Conservation (phyloP, 108 stramenopile genomes). For the Craspedostauros australis region DNA sequence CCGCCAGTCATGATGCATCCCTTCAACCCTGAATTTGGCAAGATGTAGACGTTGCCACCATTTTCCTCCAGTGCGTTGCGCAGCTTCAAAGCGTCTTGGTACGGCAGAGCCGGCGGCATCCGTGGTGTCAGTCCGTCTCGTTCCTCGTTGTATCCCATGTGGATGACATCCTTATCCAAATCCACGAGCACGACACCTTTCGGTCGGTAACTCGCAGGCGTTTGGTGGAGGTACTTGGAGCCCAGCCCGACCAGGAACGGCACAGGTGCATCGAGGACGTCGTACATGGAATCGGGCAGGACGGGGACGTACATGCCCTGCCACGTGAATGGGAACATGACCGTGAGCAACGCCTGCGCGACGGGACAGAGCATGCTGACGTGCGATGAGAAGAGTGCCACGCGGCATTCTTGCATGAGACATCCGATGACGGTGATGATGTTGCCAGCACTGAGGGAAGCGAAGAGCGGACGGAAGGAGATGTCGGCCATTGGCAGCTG, state of each 20-base stretch:
- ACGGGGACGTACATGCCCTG: constrained; percentile 69
- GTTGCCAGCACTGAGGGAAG: constrained; percentile 55
- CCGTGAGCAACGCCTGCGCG: constrained; percentile 72
- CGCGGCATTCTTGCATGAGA: constrained; percentile 66
- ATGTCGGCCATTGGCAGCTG: constrained; percentile 75
- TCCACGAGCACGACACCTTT: constrained; percentile 69
- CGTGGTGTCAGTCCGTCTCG: neutral
- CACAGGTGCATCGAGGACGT: constrained; percentile 84
- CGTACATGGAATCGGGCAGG: constrained; percentile 72
- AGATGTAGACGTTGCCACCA: constrained; percentile 40
- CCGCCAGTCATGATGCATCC: constrained; percentile 40
- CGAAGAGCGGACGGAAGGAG: constrained; percentile 82
- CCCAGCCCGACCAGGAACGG: constrained; percentile 82
- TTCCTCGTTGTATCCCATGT: constrained; percentile 59
- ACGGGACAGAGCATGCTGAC: constrained; percentile 62
- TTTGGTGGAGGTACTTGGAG: constrained; percentile 42
- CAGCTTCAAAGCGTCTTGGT: constrained; percentile 57
- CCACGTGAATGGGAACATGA: constrained; percentile 89
- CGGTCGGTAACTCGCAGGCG: constrained; percentile 32
- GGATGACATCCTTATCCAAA: constrained; percentile 67
- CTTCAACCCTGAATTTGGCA: constrained; percentile 28
- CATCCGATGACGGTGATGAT: constrained; percentile 70
- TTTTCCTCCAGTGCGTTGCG: constrained; percentile 39
- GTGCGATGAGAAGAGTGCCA: constrained; percentile 62
- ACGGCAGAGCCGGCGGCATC: constrained; percentile 48